Conservation (phyloP, 805 yeast genomes). For the Pichia phayaonensis region DNA sequence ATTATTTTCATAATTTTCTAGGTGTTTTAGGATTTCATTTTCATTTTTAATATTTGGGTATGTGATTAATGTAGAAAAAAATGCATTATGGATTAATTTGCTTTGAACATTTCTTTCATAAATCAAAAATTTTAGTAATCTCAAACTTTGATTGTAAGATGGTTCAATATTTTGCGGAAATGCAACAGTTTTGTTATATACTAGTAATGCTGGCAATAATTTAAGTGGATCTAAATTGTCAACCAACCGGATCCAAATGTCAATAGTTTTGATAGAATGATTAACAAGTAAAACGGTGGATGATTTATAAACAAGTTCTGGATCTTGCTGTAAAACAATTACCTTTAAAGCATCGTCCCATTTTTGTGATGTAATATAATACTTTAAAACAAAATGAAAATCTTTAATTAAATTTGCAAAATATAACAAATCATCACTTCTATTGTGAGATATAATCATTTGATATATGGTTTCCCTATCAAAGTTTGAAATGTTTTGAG, state of each 20-base stretch:
- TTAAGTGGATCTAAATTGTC: constrained; percentile 48
- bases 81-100: constrained; percentile 56
- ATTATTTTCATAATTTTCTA: constrained; percentile 31
- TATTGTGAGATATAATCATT: constrained; percentile 58
- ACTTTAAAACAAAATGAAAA: constrained; percentile 56
- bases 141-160: constrained; percentile 54
- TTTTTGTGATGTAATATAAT: constrained; percentile 59
- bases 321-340: constrained; percentile 40
- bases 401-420: constrained; percentile 67
- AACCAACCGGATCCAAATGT: constrained; percentile 64
- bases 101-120: constrained; percentile 36
- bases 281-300: constrained; percentile 64
- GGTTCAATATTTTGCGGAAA: constrained; percentile 29
- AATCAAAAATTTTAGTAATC: constrained; percentile 52
- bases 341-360: constrained; percentile 70
- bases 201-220: constrained; percentile 68
- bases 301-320: constrained; percentile 50
- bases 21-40: constrained; percentile 39
- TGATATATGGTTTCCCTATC: constrained; percentile 68
- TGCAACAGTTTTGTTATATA: constrained; percentile 47
- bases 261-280: constrained; percentile 61
- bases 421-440: constrained; percentile 52
- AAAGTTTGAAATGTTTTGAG: constrained; percentile 37
- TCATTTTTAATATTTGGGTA: constrained; percentile 36
- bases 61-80: constrained; percentile 58